Conservation (phyloP, 163 green algal species). For the Scenedesmus sp. region DNA sequence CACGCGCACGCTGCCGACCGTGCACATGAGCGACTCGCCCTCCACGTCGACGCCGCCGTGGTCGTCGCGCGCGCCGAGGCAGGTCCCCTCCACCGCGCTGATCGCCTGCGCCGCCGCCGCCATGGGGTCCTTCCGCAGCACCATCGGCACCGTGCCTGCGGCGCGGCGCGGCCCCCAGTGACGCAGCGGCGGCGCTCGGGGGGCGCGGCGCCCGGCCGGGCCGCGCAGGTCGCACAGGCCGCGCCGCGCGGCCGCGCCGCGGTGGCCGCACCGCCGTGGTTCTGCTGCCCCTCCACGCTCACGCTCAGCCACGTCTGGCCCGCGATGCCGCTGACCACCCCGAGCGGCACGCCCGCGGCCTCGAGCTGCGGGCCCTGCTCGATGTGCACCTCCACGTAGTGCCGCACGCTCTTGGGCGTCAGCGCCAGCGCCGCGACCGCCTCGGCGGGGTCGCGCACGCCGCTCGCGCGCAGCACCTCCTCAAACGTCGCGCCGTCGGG, state of each 20-base stretch:
- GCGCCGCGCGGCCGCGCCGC: no score
- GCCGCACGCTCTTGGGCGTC: conserved; percentile 5
- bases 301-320: conserved; percentile 85
- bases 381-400: conserved; percentile 94
- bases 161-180: neutral
- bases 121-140: conserved; percentile 75
- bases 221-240: no score
- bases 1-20: conserved; percentile 80
- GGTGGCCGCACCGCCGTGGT: conserved; percentile 37
- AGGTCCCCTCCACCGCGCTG: conserved; percentile 62
- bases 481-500: conserved; percentile 61
- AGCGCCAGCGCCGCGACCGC: conserved; percentile 49
- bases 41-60: neutral
- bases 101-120: conserved; percentile 79
- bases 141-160: conserved; percentile 94
- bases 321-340: conserved; percentile 85
- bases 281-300: conserved; percentile 71
- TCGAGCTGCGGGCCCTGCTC: conserved; percentile 94
- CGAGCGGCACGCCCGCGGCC: conserved; percentile 61
- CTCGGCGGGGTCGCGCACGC: conserved; percentile 3
- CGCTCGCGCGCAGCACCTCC: conserved; percentile 55
- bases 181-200: conserved; percentile 87
- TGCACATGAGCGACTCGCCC: conserved; percentile 85
- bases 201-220: no score
- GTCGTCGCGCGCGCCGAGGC: neutral